Conservation (phyloP, 2,329 filamentous ascomycete species). For the Cordyceps fumosorosea region DNA sequence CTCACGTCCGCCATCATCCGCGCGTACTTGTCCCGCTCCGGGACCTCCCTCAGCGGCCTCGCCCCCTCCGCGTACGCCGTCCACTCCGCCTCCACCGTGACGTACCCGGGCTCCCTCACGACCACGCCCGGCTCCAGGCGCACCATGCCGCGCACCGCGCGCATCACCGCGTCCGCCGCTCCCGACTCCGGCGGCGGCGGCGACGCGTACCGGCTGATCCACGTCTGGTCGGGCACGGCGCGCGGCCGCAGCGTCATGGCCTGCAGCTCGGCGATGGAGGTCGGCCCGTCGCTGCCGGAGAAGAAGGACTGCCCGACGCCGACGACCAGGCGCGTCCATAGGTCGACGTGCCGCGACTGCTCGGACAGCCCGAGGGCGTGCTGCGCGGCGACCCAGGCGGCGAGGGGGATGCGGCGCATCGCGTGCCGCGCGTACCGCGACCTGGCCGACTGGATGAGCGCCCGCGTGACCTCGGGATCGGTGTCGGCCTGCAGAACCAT, state of each 20-base stretch:
- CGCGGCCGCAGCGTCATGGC: constrained; percentile 53
- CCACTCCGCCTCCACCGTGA: constrained; percentile 66
- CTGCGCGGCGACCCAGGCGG: constrained; percentile 54
- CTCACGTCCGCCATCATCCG: constrained; percentile 61
- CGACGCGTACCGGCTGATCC: constrained; percentile 67
- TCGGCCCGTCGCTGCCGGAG: constrained; percentile 32
- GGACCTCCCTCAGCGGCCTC: constrained; percentile 45
- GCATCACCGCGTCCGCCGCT: constrained; percentile 50
- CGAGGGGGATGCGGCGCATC: constrained; percentile 36
- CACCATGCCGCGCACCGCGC: constrained; percentile 38
- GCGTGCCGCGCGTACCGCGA: constrained; percentile 5
- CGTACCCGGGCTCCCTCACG: constrained; percentile 41
- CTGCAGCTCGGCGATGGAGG: constrained; percentile 57
- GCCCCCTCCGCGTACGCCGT: constrained; percentile 59
- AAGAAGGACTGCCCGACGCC: constrained; percentile 64
- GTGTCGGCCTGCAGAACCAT: constrained; percentile 9
- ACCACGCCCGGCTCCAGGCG: constrained; percentile 13
- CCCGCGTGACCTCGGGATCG: constrained; percentile 14
- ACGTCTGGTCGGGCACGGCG: constrained; percentile 70
- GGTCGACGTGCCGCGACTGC: constrained; percentile 68
- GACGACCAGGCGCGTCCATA: constrained; percentile 67
- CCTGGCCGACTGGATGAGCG: constrained; percentile 1
- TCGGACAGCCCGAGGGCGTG: constrained; percentile 64
- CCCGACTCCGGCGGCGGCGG: constrained; percentile 51
- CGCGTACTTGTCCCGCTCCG: constrained; percentile 58